Evolutionary conservation across 257 asterid genomes (phyloP), one percentile per base, ranked within the genome.

Genomic region (Fraxinus americana): DNA sequence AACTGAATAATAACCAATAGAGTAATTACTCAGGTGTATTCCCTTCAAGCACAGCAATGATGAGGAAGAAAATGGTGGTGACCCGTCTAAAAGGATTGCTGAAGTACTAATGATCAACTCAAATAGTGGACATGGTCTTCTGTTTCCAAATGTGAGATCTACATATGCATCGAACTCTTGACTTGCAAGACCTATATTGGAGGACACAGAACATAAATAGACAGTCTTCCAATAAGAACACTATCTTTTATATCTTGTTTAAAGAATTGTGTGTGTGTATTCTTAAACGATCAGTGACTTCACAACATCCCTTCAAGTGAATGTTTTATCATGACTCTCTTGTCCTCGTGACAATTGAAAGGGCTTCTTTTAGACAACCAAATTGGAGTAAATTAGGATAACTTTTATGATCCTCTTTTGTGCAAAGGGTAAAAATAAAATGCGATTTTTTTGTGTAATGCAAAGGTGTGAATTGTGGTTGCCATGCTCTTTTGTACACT

Each of bases 91-190:
- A 79, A 87, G 85, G 82, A 82, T 80, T 59, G 81, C 92, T 70
- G 96, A 92, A 83, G 98, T 94, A 32, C 84, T 94, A 71, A 94
- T 94, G 98, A 94, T 94, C 86, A 94, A 86, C 83, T 94, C 98
- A 81, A 87, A 89, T 74, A 90, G 98, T 75, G 98, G 98, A 67
- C 97, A 97, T 81, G 98, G 98, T 79, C 98, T 94, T 79, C 89
- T 94, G n/a, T 94, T 94, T 82, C 98, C 98, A 5, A 94, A 94
- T 97, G 98, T 94, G 83, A 83, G 87, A 65, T 52, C 70, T 52
- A 9, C 84, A 48, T 43, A 45, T 69, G 41, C 17, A 9, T 70
- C 29, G 59, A 67, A 1, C 16, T 21, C 30, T 4, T 65, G 27
- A 48, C 63, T 11, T 21, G n/a, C 67, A 61, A 61, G 75, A 70